Base-by-base conservation (phyloP, 2,329 filamentous ascomycete genomes). In the Juglanconis sp. region DNA sequence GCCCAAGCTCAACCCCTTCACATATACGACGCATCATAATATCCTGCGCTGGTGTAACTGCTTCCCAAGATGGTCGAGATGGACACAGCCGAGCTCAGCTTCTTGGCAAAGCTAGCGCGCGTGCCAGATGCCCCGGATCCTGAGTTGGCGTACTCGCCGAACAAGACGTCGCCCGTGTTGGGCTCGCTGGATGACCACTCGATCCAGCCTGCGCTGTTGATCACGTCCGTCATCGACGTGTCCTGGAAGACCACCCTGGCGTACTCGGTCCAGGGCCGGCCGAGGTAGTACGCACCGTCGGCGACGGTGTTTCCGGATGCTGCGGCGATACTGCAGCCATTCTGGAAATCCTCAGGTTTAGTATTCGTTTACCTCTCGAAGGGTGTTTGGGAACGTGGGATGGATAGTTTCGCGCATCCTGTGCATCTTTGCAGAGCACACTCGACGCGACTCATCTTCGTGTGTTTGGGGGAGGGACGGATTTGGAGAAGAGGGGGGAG, bases 131-230 rank as follows among this genome's bases (percentile, higher is more conserved):
- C 76, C 2, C 87, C 86, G 36, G 73, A 68, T 1, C 87, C 87
- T 1, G 77, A 78, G 71, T 89, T 89, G 24, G 66, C 72, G 67
- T 81, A 88, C 75, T 89, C 87, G 9, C 73, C 82, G 63, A 83
- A 88, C 32, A 75, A 70, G 1, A 87, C 81, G 48, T 82, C 72
- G 38, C 74, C 76, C 1, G 82, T 85, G 40, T 78, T 76, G n/a
- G 76, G 68, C 48, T 79, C 74, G 3, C 73, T 74, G 1, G 65
- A 72, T 60, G 78, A 78, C 86, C 86, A 89, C 34, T 74, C 68
- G 2, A 66, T 69, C 86, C 87, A 89, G 0, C 86, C 87, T 0
- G 79, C 79, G 2, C 76, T 61, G 66, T 87, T 87, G 66, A 89
- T 79, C 24, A 88, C 82, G 31, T 73, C 71, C 8, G 75, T 77